Conservation (phyloP, 2,329 filamentous ascomycete species). For the Apiospora malaysiana region DNA sequence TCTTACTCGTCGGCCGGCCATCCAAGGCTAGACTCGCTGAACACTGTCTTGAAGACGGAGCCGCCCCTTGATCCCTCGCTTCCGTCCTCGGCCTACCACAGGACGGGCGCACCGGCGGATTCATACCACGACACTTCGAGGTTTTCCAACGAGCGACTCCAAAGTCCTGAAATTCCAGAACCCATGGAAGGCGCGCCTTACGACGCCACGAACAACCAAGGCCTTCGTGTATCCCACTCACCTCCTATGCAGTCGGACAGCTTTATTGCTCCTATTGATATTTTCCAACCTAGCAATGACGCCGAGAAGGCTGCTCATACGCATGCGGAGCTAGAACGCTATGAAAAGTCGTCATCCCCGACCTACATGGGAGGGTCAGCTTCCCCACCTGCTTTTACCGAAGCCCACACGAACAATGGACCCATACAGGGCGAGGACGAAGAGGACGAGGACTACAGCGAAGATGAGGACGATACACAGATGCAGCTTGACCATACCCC, state of each 20-base stretch:
- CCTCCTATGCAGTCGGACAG: conserved; percentile 35
- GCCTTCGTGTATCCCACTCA: conserved; percentile 37
- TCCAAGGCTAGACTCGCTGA: conserved; percentile 23
- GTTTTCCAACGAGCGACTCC: conserved; percentile 36
- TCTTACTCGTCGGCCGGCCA: conserved; percentile 7
- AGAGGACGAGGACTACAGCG: conserved; percentile 24
- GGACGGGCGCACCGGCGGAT: conserved; percentile 11
- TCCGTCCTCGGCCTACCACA: conserved; percentile 23
- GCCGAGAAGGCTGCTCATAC: conserved; percentile 41
- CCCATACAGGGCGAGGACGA: background rate
- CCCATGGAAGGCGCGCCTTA: conserved; percentile 39
- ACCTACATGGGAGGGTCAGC: conserved; percentile 7
- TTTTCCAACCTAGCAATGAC: conserved; percentile 40
- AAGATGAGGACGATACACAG: conserved; percentile 31
- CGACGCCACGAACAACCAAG: conserved; percentile 28
- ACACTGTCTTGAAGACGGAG: conserved; percentile 9
- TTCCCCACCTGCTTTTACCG: background rate
- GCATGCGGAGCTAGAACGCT: conserved; percentile 35
- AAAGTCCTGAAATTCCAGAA: conserved; percentile 43
- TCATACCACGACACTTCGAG: background rate
- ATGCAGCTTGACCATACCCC: conserved; percentile 1
- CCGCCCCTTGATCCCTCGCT: conserved; percentile 22
- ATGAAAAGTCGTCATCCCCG: conserved; percentile 40
- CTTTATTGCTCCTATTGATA: conserved; percentile 41
- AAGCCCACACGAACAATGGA: background rate